Percentiles rank a stretch among this genome's conserved stretches.
Evolutionary conservation across 2,329 filamentous ascomycete genomes (phyloP).

Genomic region (Pyrenophora teres): DNA sequence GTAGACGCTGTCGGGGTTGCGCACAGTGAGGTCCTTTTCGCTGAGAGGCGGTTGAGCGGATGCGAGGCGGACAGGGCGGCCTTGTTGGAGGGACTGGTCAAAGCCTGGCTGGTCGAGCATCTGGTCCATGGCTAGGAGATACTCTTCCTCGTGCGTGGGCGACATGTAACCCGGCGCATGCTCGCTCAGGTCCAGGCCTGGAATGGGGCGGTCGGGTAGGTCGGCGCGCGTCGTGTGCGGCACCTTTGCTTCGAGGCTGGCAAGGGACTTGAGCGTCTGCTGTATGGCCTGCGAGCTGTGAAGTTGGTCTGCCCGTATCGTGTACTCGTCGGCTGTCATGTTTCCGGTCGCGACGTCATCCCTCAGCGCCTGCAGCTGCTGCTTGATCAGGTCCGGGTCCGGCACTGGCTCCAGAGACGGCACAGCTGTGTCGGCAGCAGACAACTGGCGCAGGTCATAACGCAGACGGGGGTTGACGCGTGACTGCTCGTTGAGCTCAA

Average conservation of each 20-base stretch:
- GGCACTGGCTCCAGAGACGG: conserved; percentile 31
- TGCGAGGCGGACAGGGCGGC: conserved; percentile 46
- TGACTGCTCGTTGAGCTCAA: conserved; percentile 84
- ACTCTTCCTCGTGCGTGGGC: conserved; percentile 73
- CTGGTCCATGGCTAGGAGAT: conserved; percentile 68
- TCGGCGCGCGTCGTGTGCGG: conserved; percentile 46
- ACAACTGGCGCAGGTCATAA: conserved; percentile 66
- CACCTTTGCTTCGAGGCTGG: conserved; percentile 48
- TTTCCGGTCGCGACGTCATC: conserved; percentile 37
- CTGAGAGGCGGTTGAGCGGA: conserved; percentile 50
- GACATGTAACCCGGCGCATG: conserved; percentile 70
- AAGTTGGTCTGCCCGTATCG: conserved; percentile 32
- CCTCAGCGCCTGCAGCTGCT: conserved; percentile 42
- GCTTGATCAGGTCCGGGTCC: conserved; percentile 31
- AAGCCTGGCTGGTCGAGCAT: conserved; percentile 58
- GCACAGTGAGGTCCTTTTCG: conserved; percentile 61
- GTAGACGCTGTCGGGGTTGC: conserved; percentile 89
- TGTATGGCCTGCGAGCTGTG: conserved; percentile 32
- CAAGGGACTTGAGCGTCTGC: conserved; percentile 39
- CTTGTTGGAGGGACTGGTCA: conserved; percentile 52
- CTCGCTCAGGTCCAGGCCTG: conserved; percentile 55
- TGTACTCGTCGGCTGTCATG: conserved; percentile 40
- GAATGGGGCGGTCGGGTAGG: conserved; percentile 40
- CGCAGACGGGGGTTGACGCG: conserved; percentile 77
- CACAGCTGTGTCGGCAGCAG: conserved; percentile 35